Evolutionary conservation across 2,329 filamentous ascomycete species (phyloP).

Genomic region (Trichoderma sp.): DNA sequence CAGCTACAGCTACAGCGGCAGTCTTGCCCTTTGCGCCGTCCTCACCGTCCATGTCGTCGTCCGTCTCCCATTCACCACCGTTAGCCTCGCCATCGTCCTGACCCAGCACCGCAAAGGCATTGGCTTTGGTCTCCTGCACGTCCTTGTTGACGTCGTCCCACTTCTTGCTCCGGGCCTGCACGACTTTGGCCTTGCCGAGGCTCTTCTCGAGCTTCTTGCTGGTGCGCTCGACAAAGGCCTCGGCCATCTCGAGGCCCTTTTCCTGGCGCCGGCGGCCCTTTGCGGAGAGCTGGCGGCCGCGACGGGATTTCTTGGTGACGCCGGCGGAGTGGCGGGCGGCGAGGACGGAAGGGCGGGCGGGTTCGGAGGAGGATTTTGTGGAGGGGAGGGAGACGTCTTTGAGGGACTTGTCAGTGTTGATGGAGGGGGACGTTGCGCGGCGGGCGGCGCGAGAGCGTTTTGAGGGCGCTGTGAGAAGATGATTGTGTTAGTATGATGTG

Average conservation of each 20-base stretch:
- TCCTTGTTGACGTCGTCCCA: conserved; percentile 59
- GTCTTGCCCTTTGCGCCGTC: background rate
- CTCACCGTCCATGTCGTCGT: conserved; percentile 36
- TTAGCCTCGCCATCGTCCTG: conserved; percentile 28
- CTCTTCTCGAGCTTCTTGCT: conserved; percentile 55
- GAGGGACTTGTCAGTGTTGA: conserved; percentile 69
- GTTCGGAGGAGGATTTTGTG: conserved; percentile 28
- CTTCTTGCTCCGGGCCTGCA: conserved; percentile 49
- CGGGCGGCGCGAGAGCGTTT: conserved; percentile 72
- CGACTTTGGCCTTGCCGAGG: conserved; percentile 44
- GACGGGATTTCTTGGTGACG: conserved; percentile 64
- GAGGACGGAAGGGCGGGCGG: conserved; percentile 62
- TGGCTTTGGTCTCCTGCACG: conserved; percentile 26
- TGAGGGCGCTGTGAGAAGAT: conserved; percentile 51
- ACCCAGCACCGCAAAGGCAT: conserved; percentile 23
- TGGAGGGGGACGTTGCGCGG: conserved; percentile 66
- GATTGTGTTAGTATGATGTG: background rate
- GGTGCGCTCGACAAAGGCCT: conserved; percentile 58
- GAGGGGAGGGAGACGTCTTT: conserved; percentile 55
- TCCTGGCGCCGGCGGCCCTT: conserved; percentile 56
- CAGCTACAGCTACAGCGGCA: background rate
- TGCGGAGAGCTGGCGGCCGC: conserved; percentile 51
- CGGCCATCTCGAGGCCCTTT: conserved; percentile 56
- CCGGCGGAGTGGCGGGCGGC: conserved; percentile 65
- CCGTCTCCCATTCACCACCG: conserved; percentile 30